Percentiles rank a stretch among this genome's conserved stretches.
Evolutionary conservation across 2,329 filamentous ascomycete species (phyloP).

Genomic region (Claviceps sp.): DNA sequence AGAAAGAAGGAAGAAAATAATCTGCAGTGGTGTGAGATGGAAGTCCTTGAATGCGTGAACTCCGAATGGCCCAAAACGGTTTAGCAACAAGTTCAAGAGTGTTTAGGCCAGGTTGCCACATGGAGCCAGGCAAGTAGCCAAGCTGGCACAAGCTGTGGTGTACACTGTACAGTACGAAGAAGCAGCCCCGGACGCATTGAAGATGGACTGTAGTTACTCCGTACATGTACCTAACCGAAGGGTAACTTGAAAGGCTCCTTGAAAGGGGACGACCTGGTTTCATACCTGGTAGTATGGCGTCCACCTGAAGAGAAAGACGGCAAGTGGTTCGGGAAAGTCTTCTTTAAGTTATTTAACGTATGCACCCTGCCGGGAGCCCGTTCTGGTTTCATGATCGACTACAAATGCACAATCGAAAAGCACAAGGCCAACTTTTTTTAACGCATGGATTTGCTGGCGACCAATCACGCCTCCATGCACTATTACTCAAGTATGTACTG

Average conservation of each 20-base stretch:
- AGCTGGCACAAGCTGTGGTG: background rate
- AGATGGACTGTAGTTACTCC: no score
- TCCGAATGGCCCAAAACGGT: background rate
- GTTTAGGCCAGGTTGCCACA: constrained; percentile 4
- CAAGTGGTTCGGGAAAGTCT: no score
- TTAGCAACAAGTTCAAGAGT: background rate
- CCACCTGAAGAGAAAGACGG: no score
- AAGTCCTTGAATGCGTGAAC: background rate
- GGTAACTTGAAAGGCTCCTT: no score
- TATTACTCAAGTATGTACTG: background rate
- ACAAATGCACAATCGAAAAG: no score
- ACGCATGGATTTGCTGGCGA: background rate
- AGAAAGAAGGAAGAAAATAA: background rate
- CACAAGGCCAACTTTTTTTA: no score
- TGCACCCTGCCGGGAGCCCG: no score
- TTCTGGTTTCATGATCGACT: no score
- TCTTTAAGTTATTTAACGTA: no score
- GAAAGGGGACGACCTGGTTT: no score
- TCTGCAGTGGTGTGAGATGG: background rate
- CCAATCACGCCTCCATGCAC: background rate
- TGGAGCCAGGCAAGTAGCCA: background rate
- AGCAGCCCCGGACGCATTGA: background rate
- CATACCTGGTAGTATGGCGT: no score
- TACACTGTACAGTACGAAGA: background rate
- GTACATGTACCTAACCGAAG: no score